Base-by-base conservation (phyloP, 2,329 filamentous ascomycete genomes). In the Fusarium redolens region DNA sequence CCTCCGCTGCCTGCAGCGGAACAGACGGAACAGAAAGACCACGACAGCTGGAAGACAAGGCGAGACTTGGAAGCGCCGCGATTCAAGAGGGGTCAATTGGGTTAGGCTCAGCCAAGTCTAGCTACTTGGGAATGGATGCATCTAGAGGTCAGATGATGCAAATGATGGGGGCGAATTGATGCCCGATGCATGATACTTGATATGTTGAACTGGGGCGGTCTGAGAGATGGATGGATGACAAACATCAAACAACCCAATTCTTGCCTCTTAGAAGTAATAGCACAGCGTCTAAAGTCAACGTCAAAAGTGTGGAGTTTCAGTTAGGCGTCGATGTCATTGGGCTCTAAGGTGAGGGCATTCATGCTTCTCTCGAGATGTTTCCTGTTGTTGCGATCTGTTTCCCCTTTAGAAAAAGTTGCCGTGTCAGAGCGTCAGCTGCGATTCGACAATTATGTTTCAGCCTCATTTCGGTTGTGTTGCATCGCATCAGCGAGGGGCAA, bases 401-500 rank as follows among this genome's bases (percentile, higher is more conserved):
- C 54, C 28, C 22, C 22, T 44, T 59, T 58, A 22, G 38, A 64
- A 56, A 15, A 56, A 37, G 64, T 58, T 69, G 60, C 40, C 18
- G 25, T 55, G 50, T 50, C 30, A 56, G 51, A 56, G 45, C 61
- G 38, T 62, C 48, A 60, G 51, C 61, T 63, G 59, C 59, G 55
- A 74, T 74, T 68, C 67, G 67, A 60, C 63, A 69, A 71, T 57
- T 57, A 28, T 38, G 62, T 71, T 69, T 73, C 71, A 72, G 68
- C 68, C 72, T 73, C 73, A 65, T 71, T 69, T 73, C 61, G 64
- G 61, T 58, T 68, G 66, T 59, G 71, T 72, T 68, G 71, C 73
- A 69, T 77, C 66, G 65, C 66, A 75, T 74, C 64, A 65, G 47
- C 63, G 68, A 70, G 63, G 66, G 60, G 64, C 75, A 75, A 75